Base-by-base conservation (phyloP, 2,329 filamentous ascomycete species). In the Sodiomyces alkalinus region DNA sequence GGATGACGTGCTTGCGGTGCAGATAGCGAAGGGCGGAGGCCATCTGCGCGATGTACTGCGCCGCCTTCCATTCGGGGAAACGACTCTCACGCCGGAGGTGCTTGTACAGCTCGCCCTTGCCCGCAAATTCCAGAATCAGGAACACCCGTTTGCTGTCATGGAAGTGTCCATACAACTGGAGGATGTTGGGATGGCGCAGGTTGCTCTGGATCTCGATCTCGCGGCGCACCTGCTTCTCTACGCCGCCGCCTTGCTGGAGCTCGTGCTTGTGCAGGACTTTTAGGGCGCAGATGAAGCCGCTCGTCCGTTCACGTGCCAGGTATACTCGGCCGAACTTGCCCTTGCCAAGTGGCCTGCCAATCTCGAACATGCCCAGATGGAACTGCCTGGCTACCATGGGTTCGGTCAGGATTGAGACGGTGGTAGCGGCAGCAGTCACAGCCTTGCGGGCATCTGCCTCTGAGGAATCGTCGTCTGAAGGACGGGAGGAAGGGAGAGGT, bases 1-100 rank as follows among this genome's bases (percentile, higher is more conserved):
- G 87, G 60, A 96, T 96, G 41, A 96, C 81, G 52, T 94, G 85
- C 61, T 96, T 96, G 51, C 83, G 83, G 61, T 94, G 86, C 25
- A 94, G 68, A 48, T 94, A 96, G 41, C 77, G 76, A 42, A 93
- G 60, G 1, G 85, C 85, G 24, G 78, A 78, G n/a, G 80, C 80
- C 81, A 90, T 90, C 53, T 92, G 82, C 3, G 81, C 81, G 37
- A 90, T 74, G 52, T 87, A 92, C 55, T 85, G 78, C 16, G 81
- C 80, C 7, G 82, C 80, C 52, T 83, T 83, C 71, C 76, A 81
- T 51, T 92, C 82, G 4, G 80, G 76, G 51, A 92, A 92, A 25
- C 76, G 70, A 53, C 70, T 71, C 49, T 83, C 81, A 44, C 74
- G 74, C 31, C 80, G 70, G 35, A 90, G 62, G 48, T 86, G 80